Evolutionary conservation across 176 grass and related monocot genomes (phyloP).

Genomic region (Carex myosuroides): DNA sequence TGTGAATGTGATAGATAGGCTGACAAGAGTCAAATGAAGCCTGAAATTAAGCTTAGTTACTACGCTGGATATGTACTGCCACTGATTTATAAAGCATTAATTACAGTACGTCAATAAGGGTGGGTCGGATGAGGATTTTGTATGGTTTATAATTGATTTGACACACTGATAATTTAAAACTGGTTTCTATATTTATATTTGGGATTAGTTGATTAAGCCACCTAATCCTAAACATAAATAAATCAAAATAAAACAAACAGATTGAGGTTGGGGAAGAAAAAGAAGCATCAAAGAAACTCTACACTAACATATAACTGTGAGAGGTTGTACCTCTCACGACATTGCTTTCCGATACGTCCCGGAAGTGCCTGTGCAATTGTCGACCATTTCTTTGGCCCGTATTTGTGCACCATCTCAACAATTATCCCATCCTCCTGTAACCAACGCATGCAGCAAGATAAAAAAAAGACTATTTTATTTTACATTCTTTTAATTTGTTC

Average conservation of each 20-base stretch:
- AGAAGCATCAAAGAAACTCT: no score
- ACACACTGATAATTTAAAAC: not conserved
- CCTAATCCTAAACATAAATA: no score
- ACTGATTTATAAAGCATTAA: not conserved
- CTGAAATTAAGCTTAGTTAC: not conserved
- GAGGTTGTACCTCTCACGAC: conserved; percentile 65
- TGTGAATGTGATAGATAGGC: not conserved
- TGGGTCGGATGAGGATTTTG: conserved; percentile 1
- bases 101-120: not conserved
- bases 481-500: not conserved
- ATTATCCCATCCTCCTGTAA: conserved; percentile 91
- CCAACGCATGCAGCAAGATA: conserved; percentile 21
- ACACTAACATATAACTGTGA: not conserved
- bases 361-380: conserved; percentile 88
- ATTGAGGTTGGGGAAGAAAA: no score
- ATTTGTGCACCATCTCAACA: conserved; percentile 82
- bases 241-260: no score
- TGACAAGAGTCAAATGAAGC: not conserved
- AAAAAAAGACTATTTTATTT: conserved; percentile 9
- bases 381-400: conserved; percentile 92
- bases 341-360: conserved; percentile 95
- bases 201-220: not conserved
- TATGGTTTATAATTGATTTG: not conserved
- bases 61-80: not conserved
- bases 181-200: not conserved